phyloP scores from a whole-genome alignment of 2,329 filamentous ascomycete genomes.

The Stemphylium vesicarium region DNA sequence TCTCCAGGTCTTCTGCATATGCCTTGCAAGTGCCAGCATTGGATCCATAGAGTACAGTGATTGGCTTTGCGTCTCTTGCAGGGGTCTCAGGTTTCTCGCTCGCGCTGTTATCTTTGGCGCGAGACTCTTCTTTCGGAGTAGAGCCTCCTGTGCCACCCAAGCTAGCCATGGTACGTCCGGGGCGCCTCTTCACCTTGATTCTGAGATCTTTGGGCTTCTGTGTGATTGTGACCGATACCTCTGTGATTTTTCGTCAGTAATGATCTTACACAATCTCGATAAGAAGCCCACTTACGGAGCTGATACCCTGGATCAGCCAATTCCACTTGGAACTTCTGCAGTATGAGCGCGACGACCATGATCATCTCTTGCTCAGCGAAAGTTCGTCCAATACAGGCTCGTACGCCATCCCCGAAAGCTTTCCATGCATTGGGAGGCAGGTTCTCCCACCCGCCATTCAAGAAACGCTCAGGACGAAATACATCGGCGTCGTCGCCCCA shows the following conservation, averaged over 20 bases:
- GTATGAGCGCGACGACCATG: conserved; percentile 48
- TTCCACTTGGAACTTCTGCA: conserved; percentile 75
- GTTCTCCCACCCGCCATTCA: conserved; percentile 12
- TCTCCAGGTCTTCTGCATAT: conserved; percentile 68
- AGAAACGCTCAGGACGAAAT: conserved; percentile 12
- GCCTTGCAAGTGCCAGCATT: conserved; percentile 78
- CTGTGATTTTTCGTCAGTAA: neutral
- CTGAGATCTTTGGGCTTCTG: conserved; percentile 13
- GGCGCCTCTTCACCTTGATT: conserved; percentile 11
- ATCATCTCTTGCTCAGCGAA: conserved; percentile 75
- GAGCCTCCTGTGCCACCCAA: neutral
- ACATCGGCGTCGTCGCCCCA: conserved; percentile 13
- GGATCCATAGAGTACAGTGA: conserved; percentile 75
- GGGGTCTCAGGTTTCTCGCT: neutral
- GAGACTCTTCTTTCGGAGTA: neutral
- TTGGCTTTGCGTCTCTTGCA: conserved; percentile 46
- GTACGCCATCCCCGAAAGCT: conserved; percentile 75
- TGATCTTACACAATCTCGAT: neutral
- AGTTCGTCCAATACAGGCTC: conserved; percentile 73
- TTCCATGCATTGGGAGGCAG: conserved; percentile 22
- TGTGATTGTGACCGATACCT: conserved; percentile 8
- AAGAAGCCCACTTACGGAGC: conserved; percentile 39
- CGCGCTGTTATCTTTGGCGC: neutral
- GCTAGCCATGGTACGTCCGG: conserved; percentile 12
- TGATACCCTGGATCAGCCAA: conserved; percentile 67